phyloP scores from a whole-genome alignment of 352 stramenopile species.

The Globisporangium orthogonon region DNA sequence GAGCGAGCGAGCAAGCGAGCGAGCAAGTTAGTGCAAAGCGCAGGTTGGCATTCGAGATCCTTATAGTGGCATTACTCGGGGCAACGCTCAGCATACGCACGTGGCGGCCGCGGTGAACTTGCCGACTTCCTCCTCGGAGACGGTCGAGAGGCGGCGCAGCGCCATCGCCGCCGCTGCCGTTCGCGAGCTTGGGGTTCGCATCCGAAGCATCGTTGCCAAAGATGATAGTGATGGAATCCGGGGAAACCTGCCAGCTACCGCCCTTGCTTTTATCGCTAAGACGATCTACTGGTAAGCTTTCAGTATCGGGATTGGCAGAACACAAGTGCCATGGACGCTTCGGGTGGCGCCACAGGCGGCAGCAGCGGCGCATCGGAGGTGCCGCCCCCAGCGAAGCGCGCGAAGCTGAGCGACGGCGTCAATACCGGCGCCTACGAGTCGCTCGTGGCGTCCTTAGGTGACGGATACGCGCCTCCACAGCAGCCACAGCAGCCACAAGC shows the following conservation, averaged over 20 bases:
- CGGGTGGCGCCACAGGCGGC: background rate
- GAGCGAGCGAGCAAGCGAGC: background rate
- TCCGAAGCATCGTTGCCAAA: background rate
- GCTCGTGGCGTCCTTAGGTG: background rate
- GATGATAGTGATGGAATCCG: background rate
- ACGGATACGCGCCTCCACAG: background rate
- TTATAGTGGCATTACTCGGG: background rate
- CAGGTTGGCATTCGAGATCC: background rate
- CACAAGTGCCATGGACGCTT: background rate
- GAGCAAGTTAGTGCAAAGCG: background rate
- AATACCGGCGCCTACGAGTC: background rate
- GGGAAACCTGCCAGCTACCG: too few species aligned
- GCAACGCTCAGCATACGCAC: slow-evolving; percentile 24
- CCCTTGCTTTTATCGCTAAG: background rate
- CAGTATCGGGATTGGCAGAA: background rate
- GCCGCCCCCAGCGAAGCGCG: background rate
- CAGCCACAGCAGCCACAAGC: background rate
- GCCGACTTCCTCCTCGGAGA: slow-evolving; percentile 67
- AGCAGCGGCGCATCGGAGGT: background rate
- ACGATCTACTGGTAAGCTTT: background rate
- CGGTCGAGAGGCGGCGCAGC: slow-evolving; percentile 38
- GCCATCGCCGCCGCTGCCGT: background rate
- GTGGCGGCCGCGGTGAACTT: slow-evolving; percentile 77
- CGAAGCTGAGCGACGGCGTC: background rate
- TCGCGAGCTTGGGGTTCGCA: background rate